Conservation (phyloP, 805 yeast genomes). For the Candida wancherniae region DNA sequence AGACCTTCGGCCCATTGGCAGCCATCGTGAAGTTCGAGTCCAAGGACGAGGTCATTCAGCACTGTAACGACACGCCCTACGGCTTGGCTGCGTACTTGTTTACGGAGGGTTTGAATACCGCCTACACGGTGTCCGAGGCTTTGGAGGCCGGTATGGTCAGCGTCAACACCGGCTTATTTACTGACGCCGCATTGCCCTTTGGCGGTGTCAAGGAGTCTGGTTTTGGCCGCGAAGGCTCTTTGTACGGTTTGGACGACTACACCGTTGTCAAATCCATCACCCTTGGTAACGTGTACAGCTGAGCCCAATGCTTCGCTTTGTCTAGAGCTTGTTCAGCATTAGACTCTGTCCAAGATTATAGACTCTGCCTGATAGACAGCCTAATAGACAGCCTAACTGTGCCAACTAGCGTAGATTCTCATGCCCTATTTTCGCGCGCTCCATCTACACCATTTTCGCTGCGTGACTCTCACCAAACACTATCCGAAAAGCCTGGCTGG, state of each 20-base stretch:
- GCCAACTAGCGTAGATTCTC: no score
- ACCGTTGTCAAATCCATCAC: conserved; percentile 48
- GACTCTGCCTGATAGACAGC: no score
- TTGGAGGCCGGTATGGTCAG: conserved; percentile 65
- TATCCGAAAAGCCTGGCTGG: not conserved
- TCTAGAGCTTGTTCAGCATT: not conserved
- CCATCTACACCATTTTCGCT: no score
- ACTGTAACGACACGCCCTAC: conserved; percentile 50
- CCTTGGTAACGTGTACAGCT: conserved; percentile 37
- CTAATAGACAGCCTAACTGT: no score
- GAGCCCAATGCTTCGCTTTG: not conserved
- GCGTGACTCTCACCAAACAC: no score
- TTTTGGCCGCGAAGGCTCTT: conserved; percentile 66
- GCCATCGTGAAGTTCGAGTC: conserved; percentile 53
- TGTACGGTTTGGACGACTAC: conserved; percentile 59
- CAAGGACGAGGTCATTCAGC: conserved; percentile 46
- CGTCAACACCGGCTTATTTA: conserved; percentile 54
- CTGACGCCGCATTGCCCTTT: conserved; percentile 52
- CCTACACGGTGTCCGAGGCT: conserved; percentile 50
- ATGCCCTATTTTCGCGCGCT: no score
- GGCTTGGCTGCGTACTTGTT: conserved; percentile 62
- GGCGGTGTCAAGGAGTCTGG: conserved; percentile 67
- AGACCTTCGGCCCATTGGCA: conserved; percentile 64
- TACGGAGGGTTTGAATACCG: conserved; percentile 46
- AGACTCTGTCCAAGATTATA: no score